Base-by-base conservation (phyloP, 1,284 basidiomycete genomes). In the Cutaneotrichosporon cutaneum region DNA sequence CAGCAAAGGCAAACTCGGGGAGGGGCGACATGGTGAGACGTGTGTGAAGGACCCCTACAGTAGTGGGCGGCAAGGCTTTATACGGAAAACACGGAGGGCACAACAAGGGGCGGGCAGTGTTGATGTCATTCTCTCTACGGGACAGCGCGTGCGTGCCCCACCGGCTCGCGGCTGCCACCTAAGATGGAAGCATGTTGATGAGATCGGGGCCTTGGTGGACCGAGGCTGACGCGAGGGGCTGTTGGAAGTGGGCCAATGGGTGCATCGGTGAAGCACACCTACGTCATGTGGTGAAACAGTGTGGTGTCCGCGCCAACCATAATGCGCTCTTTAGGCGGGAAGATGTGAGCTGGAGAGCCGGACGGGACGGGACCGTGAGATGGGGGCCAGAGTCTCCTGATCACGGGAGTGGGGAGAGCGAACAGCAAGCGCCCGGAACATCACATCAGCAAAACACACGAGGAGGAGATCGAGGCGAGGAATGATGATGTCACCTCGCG, bases 1-100 rank as follows among this genome's bases (percentile, higher is more conserved):
- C 81, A 21, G 81, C 78, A 63, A 87, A 81, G n/a, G 87, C 75
- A 65, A 86, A 62, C 63, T 80, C 78, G 1, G 78, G 78, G 14
- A 79, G 58, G 52, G 76, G 73, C 18, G 77, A 77, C 78, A 80
- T 79, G 54, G 45, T 44, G 21, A 13, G 26, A 27, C 48, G 48
- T 32, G 48, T 51, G 26, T 51, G 27, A n/a, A 14, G 26, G 18
- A 24, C 44, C 30, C 5, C 30, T 9, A 9, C 9, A 7, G 16
- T n/a, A n/a, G 4, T n/a, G 18, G 8, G 39, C 18, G 39, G 39
- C 39, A 42, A 42, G 39, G 16, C 18, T 51, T n/a, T 51, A 51
- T 51, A 51, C 18, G n/a, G 39, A 42, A 42, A 42, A 18, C 16
- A 18, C 16, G 36, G 18, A 42, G 39, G 39, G 39, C 39, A 42